A percentile compares a stretch with the other conserved stretches of the same genome.
Conservation (phyloP, 768 basidiomycete species). For the Rhodocollybia butyracea region DNA sequence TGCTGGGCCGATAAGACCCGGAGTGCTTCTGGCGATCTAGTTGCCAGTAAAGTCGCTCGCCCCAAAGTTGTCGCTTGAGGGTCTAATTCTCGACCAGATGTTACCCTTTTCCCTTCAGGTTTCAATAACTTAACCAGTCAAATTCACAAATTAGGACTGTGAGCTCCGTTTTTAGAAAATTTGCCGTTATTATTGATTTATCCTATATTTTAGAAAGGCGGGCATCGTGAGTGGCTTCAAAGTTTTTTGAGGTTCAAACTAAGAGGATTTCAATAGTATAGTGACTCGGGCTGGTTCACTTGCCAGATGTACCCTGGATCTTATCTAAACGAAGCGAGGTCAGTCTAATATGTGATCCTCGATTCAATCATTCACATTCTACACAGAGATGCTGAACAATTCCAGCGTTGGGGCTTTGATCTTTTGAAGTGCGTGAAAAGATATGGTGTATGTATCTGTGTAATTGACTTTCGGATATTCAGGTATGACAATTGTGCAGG, state of each 20-base stretch:
- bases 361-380: background rate
- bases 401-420: slow-evolving; percentile 66
- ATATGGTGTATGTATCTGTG: slow-evolving; percentile 12
- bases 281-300: slow-evolving; percentile 68
- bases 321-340: slow-evolving; percentile 59
- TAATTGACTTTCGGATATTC: background rate
- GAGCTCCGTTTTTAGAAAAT: slow-evolving; percentile 18
- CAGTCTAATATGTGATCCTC: background rate
- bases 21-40: slow-evolving; percentile 48
- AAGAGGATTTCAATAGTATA: slow-evolving; percentile 38
- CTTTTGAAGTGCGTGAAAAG: slow-evolving; percentile 62
- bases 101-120: slow-evolving; percentile 51
- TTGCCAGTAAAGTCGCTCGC: slow-evolving; percentile 36
- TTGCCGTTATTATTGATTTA: background rate
- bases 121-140: slow-evolving; percentile 54
- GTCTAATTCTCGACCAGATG: slow-evolving; percentile 28
- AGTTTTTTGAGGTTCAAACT: background rate
- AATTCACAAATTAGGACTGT: slow-evolving; percentile 58
- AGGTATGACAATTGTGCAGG: slow-evolving; percentile 65
- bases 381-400: slow-evolving; percentile 49
- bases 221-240: slow-evolving; percentile 47
- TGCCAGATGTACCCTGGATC: slow-evolving; percentile 65
- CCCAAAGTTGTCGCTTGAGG: background rate
- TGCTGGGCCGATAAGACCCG: slow-evolving; percentile 62
- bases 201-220: slow-evolving; percentile 39